Percentiles rank a stretch among this genome's conserved stretches.
Conservation (phyloP, 2,329 filamentous ascomycete genomes). For the Alternaria viburni region DNA sequence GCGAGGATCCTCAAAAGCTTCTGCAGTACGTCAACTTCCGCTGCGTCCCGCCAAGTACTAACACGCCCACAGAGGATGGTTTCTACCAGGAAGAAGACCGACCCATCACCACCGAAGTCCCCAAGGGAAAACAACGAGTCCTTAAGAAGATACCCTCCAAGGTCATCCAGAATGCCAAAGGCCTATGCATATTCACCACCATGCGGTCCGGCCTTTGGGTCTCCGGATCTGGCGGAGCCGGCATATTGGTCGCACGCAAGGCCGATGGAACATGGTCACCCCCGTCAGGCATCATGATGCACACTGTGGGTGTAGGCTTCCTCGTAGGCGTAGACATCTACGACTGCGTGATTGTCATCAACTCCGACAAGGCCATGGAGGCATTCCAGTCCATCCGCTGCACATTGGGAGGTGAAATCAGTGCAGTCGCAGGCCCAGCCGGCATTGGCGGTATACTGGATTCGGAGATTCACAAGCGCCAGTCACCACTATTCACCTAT, state of each 20-base stretch:
- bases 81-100: slow-evolving; percentile 67
- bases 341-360: slow-evolving; percentile 93
- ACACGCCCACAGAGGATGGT: slow-evolving; percentile 62
- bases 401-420: slow-evolving; percentile 82
- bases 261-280: slow-evolving; percentile 90
- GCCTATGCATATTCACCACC: slow-evolving; percentile 91
- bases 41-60: slow-evolving; percentile 14
- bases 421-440: slow-evolving; percentile 77
- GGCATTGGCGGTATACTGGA: slow-evolving; percentile 77
- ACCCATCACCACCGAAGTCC: slow-evolving; percentile 54
- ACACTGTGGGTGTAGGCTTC: slow-evolving; percentile 88
- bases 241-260: slow-evolving; percentile 81
- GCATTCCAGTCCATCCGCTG: slow-evolving; percentile 80
- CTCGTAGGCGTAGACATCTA: slow-evolving; percentile 93
- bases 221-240: slow-evolving; percentile 88
- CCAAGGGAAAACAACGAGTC: slow-evolving; percentile 67
- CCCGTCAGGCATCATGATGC: slow-evolving; percentile 87
- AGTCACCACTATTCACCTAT: slow-evolving; percentile 80
- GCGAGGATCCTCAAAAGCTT: slow-evolving; percentile 89
- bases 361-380: slow-evolving; percentile 82
- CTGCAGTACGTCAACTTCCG: slow-evolving; percentile 69
- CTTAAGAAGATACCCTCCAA: slow-evolving; percentile 83
- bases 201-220: slow-evolving; percentile 94
- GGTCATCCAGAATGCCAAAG: slow-evolving; percentile 87
- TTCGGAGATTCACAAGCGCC: slow-evolving; percentile 69